phyloP scores from a whole-genome alignment of 2,329 filamentous ascomycete genomes.

The Calonectria hawksworthii region DNA sequence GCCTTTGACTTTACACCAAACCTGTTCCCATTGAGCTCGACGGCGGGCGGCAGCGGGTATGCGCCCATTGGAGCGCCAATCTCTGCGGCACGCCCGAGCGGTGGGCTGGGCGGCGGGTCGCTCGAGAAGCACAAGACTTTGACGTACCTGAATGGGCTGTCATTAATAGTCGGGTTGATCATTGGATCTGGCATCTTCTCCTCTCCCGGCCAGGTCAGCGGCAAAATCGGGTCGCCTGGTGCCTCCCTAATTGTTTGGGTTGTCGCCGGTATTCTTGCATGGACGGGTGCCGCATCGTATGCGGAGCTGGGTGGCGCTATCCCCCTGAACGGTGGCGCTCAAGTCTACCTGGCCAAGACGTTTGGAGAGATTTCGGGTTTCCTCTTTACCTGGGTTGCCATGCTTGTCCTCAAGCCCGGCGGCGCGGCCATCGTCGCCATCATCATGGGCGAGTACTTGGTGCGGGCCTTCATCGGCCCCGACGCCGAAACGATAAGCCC shows the following conservation, averaged over 20 bases:
- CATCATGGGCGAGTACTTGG: slow-evolving; percentile 98
- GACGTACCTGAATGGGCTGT: slow-evolving; percentile 94
- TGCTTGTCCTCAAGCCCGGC: slow-evolving; percentile 93
- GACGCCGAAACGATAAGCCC: slow-evolving; percentile 84
- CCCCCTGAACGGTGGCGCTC: slow-evolving; percentile 92
- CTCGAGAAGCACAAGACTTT: slow-evolving; percentile 96
- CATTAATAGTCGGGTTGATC: slow-evolving; percentile 90
- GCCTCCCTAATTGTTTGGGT: slow-evolving; percentile 93
- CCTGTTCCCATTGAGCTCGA: slow-evolving; percentile 91
- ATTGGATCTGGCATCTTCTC: slow-evolving; percentile 98
- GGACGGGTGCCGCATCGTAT: slow-evolving; percentile 96
- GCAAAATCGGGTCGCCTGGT: slow-evolving; percentile 90
- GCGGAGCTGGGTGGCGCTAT: slow-evolving; percentile 97
- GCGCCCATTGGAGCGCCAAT: slow-evolving; percentile 86
- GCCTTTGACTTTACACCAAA: slow-evolving; percentile 96
- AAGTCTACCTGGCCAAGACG: slow-evolving; percentile 95
- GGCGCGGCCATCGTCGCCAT: slow-evolving; percentile 95
- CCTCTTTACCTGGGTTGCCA: slow-evolving; percentile 95
- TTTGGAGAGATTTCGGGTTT: slow-evolving; percentile 95
- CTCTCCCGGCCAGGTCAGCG: slow-evolving; percentile 92
- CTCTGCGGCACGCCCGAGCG: slow-evolving; percentile 60
- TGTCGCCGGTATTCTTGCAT: slow-evolving; percentile 91
- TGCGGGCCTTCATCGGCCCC: slow-evolving; percentile 87
- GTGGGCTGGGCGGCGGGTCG: slow-evolving; percentile 78
- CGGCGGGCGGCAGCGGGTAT: slow-evolving; percentile 79